Conservation (phyloP, 2,329 filamentous ascomycete species). For the Pestalotiopsis sp. region DNA sequence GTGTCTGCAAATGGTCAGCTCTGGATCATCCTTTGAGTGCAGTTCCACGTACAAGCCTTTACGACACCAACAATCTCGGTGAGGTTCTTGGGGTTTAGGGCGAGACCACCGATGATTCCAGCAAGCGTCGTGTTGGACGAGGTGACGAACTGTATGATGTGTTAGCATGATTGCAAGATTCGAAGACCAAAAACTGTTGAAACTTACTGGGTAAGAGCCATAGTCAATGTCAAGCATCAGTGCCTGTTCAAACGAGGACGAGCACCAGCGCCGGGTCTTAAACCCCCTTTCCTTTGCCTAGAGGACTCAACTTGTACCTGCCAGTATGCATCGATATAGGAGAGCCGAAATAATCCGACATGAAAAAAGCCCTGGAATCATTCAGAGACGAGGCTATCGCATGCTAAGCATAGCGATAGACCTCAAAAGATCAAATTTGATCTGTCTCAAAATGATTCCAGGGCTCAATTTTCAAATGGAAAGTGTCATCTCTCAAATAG, state of each 20-base stretch:
- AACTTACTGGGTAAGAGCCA: conserved; percentile 54
- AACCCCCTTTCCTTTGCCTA: not conserved
- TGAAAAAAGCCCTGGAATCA: conserved; percentile 10
- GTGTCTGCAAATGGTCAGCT: conserved; percentile 34
- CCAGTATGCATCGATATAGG: not conserved
- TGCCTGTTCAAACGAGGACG: conserved; percentile 48
- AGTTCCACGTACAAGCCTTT: conserved; percentile 49
- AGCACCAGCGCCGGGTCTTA: not conserved
- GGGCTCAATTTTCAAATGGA: conserved; percentile 2
- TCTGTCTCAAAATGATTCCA: conserved; percentile 9
- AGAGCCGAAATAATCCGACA: conserved; percentile 7
- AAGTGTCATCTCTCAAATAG: not conserved
- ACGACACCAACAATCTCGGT: conserved; percentile 63
- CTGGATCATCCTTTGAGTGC: not conserved
- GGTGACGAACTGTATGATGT: conserved; percentile 41
- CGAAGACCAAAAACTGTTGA: conserved; percentile 1
- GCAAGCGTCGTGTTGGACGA: conserved; percentile 60
- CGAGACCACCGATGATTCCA: conserved; percentile 61
- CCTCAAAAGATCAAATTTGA: not conserved
- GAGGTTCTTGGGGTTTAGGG: conserved; percentile 57
- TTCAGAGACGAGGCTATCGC: conserved; percentile 5
- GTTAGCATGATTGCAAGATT: conserved; percentile 23
- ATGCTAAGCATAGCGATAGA: conserved; percentile 7
- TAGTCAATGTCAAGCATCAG: conserved; percentile 63
- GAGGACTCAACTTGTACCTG: not conserved